Evolutionary conservation across 306 rosid genomes (phyloP), one percentile per base, ranked within the genome.

Genomic region (Glycine latifolia): DNA sequence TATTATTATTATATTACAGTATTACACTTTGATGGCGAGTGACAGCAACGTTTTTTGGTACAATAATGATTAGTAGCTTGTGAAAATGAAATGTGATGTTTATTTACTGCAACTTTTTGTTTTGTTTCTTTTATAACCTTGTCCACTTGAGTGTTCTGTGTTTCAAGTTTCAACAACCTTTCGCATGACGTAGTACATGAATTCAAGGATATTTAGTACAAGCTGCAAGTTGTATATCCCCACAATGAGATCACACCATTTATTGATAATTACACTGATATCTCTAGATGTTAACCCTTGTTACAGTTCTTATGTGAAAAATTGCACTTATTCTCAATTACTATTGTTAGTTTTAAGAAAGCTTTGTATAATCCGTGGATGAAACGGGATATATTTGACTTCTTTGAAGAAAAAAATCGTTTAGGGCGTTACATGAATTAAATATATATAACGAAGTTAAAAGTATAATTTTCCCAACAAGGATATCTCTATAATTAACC

Each of bases 91-190:
- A 14, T 79, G 37, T 39, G 52, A 73, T 78, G 39, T 69, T 15
- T 61, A 62, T 69, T 15, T 61, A 62, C 26, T 72, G 26, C 74
- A 39, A 39, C 1, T 20, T 48, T 20, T 26, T 39, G 2, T 12
- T 13, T 13, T 4, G 5, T 53, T 5, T 47, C 48, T 0, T 58
- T 8, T 54, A 1, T 1, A 43, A 5, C 6, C 44, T 46, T 20
- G 14, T n/a, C 44, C 44, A 41, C 44, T 43, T 43, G 47, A 7
- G 7, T 44, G 50, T 76, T 76, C 17, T 53, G 60, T 33, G 52
- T 46, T 41, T 53, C 67, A 55, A 78, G 52, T 46, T 41, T 53
- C 75, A 55, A 78, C 67, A 43, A 41, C 37, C 59, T 54, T 54
- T 16, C 41, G 43, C 15, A 1, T 26, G 67, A 62, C 20, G 14